These are phyloP conservation scores for Nemophila menziesii DNA, from an alignment of 257 asterid genomes.

Conservation along the genomic window DNA sequence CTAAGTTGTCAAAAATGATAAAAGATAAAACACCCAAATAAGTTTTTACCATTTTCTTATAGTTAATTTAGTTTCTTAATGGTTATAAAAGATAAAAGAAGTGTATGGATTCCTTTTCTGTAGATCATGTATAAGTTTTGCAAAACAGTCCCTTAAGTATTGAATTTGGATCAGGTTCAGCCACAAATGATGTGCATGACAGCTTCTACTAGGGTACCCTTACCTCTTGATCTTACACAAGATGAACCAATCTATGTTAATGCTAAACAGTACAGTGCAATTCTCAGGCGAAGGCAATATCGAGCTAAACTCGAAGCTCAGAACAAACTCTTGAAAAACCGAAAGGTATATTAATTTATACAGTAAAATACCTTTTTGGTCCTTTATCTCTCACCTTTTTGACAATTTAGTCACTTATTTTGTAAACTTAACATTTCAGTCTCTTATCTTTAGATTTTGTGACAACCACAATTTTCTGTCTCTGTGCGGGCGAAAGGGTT, in stretches of 20 bases:
- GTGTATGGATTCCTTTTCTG: neutral
- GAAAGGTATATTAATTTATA: conserved; percentile 15
- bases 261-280: conserved; percentile 27
- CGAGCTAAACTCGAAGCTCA: conserved; percentile 24
- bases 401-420: too few relatives aligned
- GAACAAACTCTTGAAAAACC: conserved; percentile 12
- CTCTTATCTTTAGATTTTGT: too few relatives aligned
- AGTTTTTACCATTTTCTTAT: conserved; percentile 1
- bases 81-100: conserved; percentile 1
- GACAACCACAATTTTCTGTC: too few relatives aligned
- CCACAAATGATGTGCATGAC: conserved; percentile 16
- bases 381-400: too few relatives aligned
- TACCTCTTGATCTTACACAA: conserved; percentile 17
- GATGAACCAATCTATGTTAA: conserved; percentile 24
- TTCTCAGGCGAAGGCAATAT: conserved; percentile 23
- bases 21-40: too few relatives aligned
- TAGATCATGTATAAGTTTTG: too few relatives aligned
- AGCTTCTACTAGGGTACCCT: conserved; percentile 15
- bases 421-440: too few relatives aligned
- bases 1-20: too few relatives aligned
- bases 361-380: too few relatives aligned
- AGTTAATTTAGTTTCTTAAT: conserved; percentile 1
- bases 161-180: conserved; percentile 20
- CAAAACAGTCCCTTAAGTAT: too few relatives aligned
- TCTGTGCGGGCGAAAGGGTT: too few relatives aligned